Evolutionary conservation across 1,139 yeast species (phyloP).

Genomic region (Suhomyces taliae): DNA sequence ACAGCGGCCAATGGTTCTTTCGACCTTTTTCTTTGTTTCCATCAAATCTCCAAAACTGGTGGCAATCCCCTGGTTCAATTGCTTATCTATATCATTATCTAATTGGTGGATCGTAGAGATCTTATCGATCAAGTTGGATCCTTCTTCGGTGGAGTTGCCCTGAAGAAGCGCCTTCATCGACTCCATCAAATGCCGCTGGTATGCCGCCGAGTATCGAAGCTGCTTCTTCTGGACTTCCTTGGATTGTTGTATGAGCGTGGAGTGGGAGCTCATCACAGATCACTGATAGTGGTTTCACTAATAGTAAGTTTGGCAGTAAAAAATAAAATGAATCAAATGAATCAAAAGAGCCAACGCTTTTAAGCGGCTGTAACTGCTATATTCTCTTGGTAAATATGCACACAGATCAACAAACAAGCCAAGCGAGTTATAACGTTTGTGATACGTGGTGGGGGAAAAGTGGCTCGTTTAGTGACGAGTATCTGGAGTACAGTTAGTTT

Average conservation of each 20-base stretch:
- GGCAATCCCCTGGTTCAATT: conserved; percentile 26
- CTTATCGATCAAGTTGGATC: conserved; percentile 37
- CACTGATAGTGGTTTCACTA: too few relatives aligned
- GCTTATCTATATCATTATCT: conserved; percentile 38
- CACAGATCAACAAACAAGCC: too few relatives aligned
- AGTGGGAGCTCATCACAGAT: conserved; percentile 22
- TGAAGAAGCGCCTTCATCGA: conserved; percentile 26
- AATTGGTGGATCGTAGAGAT: conserved; percentile 47
- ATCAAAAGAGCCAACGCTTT: too few relatives aligned
- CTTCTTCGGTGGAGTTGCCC: conserved; percentile 28
- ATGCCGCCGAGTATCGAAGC: conserved; percentile 28
- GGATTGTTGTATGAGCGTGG: conserved; percentile 34
- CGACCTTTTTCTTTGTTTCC: conserved; percentile 21
- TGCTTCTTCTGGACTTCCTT: conserved; percentile 34
- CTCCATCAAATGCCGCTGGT: conserved; percentile 30
- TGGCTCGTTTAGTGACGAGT: too few relatives aligned
- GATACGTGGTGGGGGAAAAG: too few relatives aligned
- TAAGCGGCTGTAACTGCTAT: too few relatives aligned
- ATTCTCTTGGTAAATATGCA: too few relatives aligned
- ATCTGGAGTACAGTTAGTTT: too few relatives aligned
- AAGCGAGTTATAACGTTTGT: too few relatives aligned
- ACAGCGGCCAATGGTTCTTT: conserved; percentile 20
- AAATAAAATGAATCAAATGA: too few relatives aligned
- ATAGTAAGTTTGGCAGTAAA: too few relatives aligned
- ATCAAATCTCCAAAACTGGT: conserved; percentile 24